Conservation (phyloP, 2,329 filamentous ascomycete species). For the Phialemoniopsis sp. region DNA sequence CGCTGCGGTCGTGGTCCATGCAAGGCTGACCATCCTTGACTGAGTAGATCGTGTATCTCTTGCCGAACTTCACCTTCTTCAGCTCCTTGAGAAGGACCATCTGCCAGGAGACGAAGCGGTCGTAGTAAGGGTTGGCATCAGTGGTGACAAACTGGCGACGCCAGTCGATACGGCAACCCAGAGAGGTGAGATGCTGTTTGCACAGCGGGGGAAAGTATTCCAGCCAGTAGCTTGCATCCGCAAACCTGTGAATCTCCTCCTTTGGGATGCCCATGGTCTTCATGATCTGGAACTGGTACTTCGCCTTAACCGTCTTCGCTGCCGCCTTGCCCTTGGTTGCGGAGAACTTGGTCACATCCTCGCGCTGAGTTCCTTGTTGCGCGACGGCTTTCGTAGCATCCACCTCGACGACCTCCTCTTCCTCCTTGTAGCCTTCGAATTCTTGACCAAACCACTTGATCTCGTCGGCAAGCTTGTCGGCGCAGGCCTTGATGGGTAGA, state of each 20-base stretch:
- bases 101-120: constrained; percentile 94
- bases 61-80: constrained; percentile 88
- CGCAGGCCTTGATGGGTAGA: constrained; percentile 96
- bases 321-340: constrained; percentile 91
- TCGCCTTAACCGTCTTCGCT: constrained; percentile 85
- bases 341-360: constrained; percentile 86
- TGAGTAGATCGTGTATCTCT: constrained; percentile 29
- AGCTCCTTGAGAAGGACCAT: constrained; percentile 89
- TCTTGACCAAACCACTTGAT: constrained; percentile 83
- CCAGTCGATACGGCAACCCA: constrained; percentile 91
- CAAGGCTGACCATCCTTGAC: constrained; percentile 86
- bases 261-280: constrained; percentile 79
- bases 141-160: constrained; percentile 89
- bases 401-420: constrained; percentile 47
- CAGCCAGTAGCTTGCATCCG: constrained; percentile 77
- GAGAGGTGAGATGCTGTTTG: constrained; percentile 72
- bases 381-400: constrained; percentile 81
- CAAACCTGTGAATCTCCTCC: constrained; percentile 89
- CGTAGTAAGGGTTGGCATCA: constrained; percentile 94
- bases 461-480: constrained; percentile 90
- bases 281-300: constrained; percentile 95
- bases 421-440: constrained; percentile 73
- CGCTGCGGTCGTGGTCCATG: constrained; percentile 80
- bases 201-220: constrained; percentile 84
- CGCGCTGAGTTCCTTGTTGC: constrained; percentile 85